A percentile compares a stretch with the other conserved stretches of the same genome.
Conservation (phyloP, 163 green algal genomes). For the Chloromonas sp. region DNA sequence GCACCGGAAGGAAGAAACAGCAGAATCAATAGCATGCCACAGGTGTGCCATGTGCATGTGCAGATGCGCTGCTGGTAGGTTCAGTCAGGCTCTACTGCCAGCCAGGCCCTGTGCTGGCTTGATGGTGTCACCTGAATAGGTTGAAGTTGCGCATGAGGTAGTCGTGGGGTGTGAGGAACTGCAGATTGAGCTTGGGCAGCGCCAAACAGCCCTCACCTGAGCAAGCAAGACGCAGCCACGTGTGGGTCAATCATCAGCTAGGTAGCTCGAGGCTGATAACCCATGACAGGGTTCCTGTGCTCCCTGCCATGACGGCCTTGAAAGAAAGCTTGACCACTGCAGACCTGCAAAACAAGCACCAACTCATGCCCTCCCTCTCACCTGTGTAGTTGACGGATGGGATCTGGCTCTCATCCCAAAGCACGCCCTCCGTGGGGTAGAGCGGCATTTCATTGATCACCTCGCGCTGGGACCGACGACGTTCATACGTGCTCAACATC, state of each 20-base stretch:
- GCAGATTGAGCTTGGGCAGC: conserved; percentile 96
- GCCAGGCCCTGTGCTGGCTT: neutral
- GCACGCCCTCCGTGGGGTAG: conserved; percentile 90
- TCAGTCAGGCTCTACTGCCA: no score
- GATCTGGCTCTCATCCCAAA: conserved; percentile 87
- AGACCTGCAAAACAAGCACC: no score
- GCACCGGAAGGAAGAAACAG: neutral
- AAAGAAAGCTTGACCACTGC: no score
- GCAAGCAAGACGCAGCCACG: neutral
- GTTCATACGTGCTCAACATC: conserved; percentile 73
- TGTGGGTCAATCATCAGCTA: no score
- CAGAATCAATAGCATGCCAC: neutral
- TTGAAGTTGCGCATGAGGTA: conserved; percentile 97
- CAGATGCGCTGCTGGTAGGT: no score
- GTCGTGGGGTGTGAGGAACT: conserved; percentile 93
- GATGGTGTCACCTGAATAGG: conserved; percentile 65
- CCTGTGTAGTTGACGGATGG: conserved; percentile 36
- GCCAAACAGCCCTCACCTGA: conserved; percentile 70
- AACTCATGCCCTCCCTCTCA: neutral
- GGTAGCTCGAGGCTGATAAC: no score
- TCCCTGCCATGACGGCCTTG: no score
- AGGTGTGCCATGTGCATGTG: neutral
- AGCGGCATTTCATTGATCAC: conserved; percentile 89
- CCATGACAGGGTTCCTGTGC: no score
- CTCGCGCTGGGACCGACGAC: conserved; percentile 63